Percentiles rank a stretch among this genome's conserved stretches.
Conservation (phyloP, 2,329 filamentous ascomycete genomes). For the Colletotrichum acutatum region DNA sequence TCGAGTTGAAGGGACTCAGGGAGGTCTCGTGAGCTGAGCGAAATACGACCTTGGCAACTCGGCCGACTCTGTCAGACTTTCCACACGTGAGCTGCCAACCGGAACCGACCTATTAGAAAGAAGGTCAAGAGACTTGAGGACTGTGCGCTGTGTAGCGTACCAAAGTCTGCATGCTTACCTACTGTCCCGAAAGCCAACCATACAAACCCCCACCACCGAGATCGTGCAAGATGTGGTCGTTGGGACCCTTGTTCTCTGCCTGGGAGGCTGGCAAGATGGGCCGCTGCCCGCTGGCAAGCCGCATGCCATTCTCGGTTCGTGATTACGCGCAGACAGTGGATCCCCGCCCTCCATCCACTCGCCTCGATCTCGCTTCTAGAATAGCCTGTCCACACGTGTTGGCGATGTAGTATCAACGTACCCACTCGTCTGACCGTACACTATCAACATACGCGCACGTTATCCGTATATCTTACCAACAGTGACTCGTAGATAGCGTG, state of each 20-base stretch:
- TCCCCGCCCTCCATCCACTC: background rate
- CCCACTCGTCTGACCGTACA: background rate
- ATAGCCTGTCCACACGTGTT: background rate
- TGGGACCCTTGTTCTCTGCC: conserved; percentile 24
- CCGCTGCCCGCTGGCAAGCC: background rate
- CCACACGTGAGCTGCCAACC: background rate
- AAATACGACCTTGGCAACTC: background rate
- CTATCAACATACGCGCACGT: background rate
- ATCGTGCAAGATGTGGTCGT: conserved; percentile 18
- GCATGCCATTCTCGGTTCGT: background rate
- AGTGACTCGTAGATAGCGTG: too few relatives aligned
- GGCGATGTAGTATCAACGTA: background rate
- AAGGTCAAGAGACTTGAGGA: background rate
- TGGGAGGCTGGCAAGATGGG: conserved; percentile 7
- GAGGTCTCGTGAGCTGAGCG: background rate
- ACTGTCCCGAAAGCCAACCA: conserved; percentile 8
- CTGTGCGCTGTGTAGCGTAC: background rate
- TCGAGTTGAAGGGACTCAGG: too few relatives aligned
- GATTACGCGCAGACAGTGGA: conserved; percentile 27
- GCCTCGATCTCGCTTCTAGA: background rate
- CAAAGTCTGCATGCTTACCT: background rate
- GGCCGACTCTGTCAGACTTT: background rate
- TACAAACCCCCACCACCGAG: conserved; percentile 17
- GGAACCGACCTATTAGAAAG: background rate
- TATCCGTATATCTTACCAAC: background rate